These are phyloP conservation scores for Penicillium sp. DNA, from an alignment of 2,329 filamentous ascomycete species.

Conservation along the genomic window DNA sequence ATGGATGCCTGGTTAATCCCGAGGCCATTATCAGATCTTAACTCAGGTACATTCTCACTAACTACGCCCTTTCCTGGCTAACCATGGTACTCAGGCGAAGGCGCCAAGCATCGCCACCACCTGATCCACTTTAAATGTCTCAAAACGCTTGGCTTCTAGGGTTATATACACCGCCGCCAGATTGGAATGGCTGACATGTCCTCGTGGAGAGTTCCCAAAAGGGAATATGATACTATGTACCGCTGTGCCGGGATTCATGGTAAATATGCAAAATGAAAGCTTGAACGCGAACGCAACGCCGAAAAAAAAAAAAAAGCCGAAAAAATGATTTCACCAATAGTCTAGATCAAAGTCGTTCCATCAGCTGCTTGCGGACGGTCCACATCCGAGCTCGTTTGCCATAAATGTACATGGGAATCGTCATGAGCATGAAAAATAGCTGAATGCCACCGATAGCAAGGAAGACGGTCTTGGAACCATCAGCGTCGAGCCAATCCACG, in stretches of 20 bases:
- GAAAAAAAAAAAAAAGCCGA: background rate
- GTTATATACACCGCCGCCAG: background rate
- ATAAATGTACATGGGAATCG: constrained; percentile 91
- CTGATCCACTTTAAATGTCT: too few relatives aligned
- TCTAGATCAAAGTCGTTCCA: constrained; percentile 68
- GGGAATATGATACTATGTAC: background rate
- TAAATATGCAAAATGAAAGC: background rate
- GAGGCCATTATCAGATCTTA: too few relatives aligned
- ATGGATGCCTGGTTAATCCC: too few relatives aligned
- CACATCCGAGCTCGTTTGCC: constrained; percentile 92
- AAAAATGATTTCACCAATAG: background rate
- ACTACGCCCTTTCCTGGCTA: too few relatives aligned
- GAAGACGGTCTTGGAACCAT: constrained; percentile 77
- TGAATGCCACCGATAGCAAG: constrained; percentile 85
- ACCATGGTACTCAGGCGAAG: too few relatives aligned
- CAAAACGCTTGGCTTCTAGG: too few relatives aligned
- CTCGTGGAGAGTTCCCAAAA: background rate
- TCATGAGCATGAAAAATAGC: constrained; percentile 69
- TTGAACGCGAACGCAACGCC: background rate
- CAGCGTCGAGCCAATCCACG: constrained; percentile 73
- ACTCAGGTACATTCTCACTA: too few relatives aligned
- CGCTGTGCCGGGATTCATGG: background rate
- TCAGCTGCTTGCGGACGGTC: constrained; percentile 82
- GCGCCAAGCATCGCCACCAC: too few relatives aligned
- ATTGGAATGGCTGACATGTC: background rate